These are phyloP conservation scores for Russula emetica DNA, from an alignment of 768 basidiomycete genomes.

Conservation along the genomic window DNA sequence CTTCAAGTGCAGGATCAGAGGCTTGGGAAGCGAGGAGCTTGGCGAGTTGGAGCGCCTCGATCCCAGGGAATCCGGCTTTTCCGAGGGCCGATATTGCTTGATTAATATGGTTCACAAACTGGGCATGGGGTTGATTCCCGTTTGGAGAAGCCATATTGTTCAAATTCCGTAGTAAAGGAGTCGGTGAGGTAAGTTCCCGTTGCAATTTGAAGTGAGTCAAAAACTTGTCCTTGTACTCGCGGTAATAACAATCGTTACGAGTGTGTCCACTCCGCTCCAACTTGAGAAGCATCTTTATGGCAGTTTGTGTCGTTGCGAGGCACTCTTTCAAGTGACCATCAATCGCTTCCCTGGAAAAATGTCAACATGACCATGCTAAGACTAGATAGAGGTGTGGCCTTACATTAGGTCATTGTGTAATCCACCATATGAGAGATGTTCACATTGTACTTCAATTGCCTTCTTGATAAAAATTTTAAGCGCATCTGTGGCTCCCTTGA, in stretches of 20 bases:
- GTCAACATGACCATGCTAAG: not conserved
- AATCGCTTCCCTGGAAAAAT: conserved; percentile 7
- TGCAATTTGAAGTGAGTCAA: conserved; percentile 20
- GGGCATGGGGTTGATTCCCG: not conserved
- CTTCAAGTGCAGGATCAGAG: conserved; percentile 11
- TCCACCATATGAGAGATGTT: conserved; percentile 2
- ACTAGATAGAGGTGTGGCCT: not conserved
- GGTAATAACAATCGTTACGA: conserved; percentile 15
- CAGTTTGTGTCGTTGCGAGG: not conserved
- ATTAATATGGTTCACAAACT: not conserved
- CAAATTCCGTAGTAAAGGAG: conserved; percentile 3
- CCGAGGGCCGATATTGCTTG: not conserved
- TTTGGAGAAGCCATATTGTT: not conserved
- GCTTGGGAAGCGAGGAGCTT: conserved; percentile 10
- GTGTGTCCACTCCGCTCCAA: conserved; percentile 21
- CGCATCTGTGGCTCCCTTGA: not conserved
- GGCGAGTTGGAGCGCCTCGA: not conserved
- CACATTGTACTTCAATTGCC: not conserved
- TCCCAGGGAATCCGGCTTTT: not conserved
- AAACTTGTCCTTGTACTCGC: conserved; percentile 20
- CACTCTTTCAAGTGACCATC: conserved; percentile 5
- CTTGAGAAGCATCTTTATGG: conserved; percentile 10
- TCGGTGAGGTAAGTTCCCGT: not conserved
- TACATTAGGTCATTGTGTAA: conserved; percentile 8
- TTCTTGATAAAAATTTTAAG: not conserved